Evolutionary conservation across 306 rosid genomes (phyloP).

Genomic region (Vigna nakashimae): DNA sequence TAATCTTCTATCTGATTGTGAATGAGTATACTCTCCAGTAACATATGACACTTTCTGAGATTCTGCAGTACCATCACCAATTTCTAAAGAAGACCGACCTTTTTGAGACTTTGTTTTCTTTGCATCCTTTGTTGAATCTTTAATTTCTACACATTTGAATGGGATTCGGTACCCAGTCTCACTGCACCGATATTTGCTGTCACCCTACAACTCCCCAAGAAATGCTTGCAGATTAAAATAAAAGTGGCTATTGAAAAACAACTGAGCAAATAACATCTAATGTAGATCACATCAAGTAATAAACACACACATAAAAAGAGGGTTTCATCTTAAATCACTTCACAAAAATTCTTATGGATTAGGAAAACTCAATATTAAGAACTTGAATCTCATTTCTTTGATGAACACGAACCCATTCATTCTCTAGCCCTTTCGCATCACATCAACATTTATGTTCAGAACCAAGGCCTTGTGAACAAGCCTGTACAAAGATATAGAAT

Average conservation of each 20-base stretch:
- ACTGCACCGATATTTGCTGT: constrained; percentile 81
- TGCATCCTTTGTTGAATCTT: constrained; percentile 49
- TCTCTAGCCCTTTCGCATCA: constrained; percentile 31
- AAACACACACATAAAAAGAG: constrained; percentile 16
- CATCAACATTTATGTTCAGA: constrained; percentile 27
- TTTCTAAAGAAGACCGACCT: constrained; percentile 59
- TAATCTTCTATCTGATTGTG: constrained; percentile 57
- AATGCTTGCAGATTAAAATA: constrained; percentile 18
- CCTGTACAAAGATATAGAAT: background rate
- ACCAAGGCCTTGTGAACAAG: constrained; percentile 29
- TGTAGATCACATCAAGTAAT: background rate
- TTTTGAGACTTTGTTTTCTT: constrained; percentile 44
- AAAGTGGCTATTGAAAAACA: constrained; percentile 23
- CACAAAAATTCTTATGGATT: constrained; percentile 27
- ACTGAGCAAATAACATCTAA: background rate
- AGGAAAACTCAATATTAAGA: constrained; percentile 17
- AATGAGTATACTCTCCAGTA: constrained; percentile 44
- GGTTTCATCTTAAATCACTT: constrained; percentile 24
- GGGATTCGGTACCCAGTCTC: constrained; percentile 97
- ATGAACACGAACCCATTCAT: constrained; percentile 13
- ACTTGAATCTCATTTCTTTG: constrained; percentile 35
- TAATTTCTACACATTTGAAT: constrained; percentile 77
- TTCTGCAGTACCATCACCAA: constrained; percentile 41
- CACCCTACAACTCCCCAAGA: constrained; percentile 56
- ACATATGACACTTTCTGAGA: constrained; percentile 39